Conservation (phyloP, 2,329 filamentous ascomycete species). For the Fusarium phyllophilum region DNA sequence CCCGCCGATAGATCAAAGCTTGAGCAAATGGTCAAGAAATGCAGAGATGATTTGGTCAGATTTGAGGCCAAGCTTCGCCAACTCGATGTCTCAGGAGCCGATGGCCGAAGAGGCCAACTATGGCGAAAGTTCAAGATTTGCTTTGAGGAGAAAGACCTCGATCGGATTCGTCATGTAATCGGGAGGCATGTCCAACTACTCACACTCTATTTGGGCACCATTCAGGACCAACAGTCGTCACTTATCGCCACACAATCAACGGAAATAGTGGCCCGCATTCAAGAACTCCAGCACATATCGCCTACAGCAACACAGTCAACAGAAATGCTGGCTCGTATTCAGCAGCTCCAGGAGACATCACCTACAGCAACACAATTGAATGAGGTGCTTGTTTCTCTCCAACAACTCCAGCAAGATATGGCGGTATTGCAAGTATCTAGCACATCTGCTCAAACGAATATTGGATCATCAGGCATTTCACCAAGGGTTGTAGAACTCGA, state of each 20-base stretch:
- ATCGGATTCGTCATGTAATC: not conserved
- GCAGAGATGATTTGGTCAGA: not conserved
- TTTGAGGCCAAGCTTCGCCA: not conserved
- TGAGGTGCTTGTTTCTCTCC: not conserved
- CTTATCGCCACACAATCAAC: not conserved
- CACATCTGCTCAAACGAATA: not conserved
- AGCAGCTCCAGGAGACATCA: not conserved
- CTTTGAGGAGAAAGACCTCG: not conserved
- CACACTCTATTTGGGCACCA: not conserved
- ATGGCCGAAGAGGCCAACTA: not conserved
- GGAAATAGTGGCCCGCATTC: not conserved
- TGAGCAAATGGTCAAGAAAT: not conserved
- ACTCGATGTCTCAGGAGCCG: not conserved
- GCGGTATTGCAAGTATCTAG: rapidly evolving
- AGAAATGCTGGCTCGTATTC: rapidly evolving
- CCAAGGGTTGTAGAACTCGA: not conserved
- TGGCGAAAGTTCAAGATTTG: not conserved
- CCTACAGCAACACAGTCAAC: not conserved
- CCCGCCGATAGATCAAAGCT: not conserved
- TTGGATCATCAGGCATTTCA: not conserved
- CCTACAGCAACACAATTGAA: not conserved
- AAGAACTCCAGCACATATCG: rapidly evolving
- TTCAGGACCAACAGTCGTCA: not conserved
- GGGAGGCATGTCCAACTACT: not conserved
- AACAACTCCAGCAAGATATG: not conserved